Evolutionary conservation across 495 filamentous ascomycete species (phyloP).

Genomic region (Pyrenula massariospora): DNA sequence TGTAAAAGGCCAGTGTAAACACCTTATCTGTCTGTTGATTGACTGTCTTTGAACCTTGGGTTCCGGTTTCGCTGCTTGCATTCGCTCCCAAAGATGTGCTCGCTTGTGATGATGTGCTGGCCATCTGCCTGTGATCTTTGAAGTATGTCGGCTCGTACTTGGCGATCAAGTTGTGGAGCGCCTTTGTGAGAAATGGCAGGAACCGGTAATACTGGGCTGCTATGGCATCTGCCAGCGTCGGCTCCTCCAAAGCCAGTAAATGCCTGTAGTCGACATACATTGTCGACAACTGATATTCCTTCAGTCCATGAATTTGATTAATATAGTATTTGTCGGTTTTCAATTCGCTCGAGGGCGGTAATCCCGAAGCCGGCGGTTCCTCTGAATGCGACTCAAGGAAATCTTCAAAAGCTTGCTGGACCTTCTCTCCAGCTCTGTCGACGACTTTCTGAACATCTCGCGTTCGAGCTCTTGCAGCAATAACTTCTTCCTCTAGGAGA

Average conservation of each 20-base stretch:
- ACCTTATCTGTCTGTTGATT: conserved; percentile 95
- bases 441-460: conserved; percentile 69
- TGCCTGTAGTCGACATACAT: conserved; percentile 96
- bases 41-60: conserved; percentile 55
- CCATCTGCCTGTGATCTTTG: conserved; percentile 73
- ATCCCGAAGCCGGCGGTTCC: conserved; percentile 58
- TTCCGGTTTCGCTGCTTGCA: conserved; percentile 27
- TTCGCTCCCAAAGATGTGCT: conserved; percentile 56
- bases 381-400: conserved; percentile 82
- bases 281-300: conserved; percentile 77
- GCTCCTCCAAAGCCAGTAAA: conserved; percentile 55
- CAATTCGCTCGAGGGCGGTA: conserved; percentile 60
- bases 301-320: conserved; percentile 85
- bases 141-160: conserved; percentile 94
- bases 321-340: conserved; percentile 92
- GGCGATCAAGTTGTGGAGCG: conserved; percentile 82
- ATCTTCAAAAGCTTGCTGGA: conserved; percentile 74
- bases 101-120: conserved; percentile 45
- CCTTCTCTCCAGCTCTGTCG: conserved; percentile 73
- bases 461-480: conserved; percentile 46
- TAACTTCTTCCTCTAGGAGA: conserved; percentile 51
- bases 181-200: conserved; percentile 80
- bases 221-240: conserved; percentile 70
- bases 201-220: conserved; percentile 90
- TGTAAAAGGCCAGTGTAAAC: conserved; percentile 92